Evolutionary conservation across 2,329 filamentous ascomycete genomes (phyloP).

Genomic region (Ceratocystis smalleyi): DNA sequence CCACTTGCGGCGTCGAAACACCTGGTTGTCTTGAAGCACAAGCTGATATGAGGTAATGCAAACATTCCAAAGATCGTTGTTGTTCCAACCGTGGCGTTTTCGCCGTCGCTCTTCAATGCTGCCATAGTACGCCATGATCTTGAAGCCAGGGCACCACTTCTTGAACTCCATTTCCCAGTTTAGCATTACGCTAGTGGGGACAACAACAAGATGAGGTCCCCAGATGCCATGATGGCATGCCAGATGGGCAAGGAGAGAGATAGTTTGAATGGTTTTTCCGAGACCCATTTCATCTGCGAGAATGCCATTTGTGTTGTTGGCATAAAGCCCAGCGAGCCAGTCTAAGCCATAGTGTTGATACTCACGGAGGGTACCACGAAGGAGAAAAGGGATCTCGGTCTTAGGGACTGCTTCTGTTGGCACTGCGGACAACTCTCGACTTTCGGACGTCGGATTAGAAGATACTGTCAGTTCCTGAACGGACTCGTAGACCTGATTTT

Average conservation of each 20-base stretch:
- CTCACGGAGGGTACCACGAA: slow-evolving; percentile 78
- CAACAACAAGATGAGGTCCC: slow-evolving; percentile 91
- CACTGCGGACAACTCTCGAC: slow-evolving; percentile 19
- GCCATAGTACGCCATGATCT: slow-evolving; percentile 93
- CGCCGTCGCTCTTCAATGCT: slow-evolving; percentile 79
- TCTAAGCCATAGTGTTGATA: slow-evolving; percentile 96
- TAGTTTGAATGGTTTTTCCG: slow-evolving; percentile 96
- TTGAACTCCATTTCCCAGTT: slow-evolving; percentile 99
- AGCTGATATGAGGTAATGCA: slow-evolving; percentile 97
- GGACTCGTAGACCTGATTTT: not conserved
- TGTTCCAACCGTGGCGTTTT: slow-evolving; percentile 86
- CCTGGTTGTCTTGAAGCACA: slow-evolving; percentile 81
- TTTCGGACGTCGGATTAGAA: not conserved
- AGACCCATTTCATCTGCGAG: slow-evolving; percentile 97
- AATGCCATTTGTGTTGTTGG: slow-evolving; percentile 87
- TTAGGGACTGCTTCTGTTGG: slow-evolving; percentile 28
- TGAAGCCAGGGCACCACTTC: slow-evolving; percentile 96
- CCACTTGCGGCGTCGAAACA: slow-evolving; percentile 85
- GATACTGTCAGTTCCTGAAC: not conserved
- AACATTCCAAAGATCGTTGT: slow-evolving; percentile 89
- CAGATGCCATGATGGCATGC: slow-evolving; percentile 81
- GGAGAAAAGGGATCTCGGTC: slow-evolving; percentile 63
- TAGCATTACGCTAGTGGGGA: slow-evolving; percentile 94
- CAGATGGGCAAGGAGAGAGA: slow-evolving; percentile 79
- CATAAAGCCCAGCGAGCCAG: slow-evolving; percentile 87